phyloP scores from a whole-genome alignment of 1,139 yeast genomes.

The Meyerozyma sp. region DNA sequence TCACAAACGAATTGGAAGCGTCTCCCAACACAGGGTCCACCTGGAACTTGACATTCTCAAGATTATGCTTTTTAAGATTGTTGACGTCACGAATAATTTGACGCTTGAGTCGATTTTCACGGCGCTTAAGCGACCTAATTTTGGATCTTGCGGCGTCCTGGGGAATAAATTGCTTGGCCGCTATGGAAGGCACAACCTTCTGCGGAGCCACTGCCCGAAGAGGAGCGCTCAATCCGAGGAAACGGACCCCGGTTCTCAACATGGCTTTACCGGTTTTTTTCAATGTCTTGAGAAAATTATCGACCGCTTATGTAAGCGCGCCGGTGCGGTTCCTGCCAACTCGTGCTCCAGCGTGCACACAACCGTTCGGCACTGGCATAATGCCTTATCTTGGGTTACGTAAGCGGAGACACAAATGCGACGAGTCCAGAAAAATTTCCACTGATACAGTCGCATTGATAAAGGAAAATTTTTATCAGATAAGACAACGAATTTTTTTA shows the following conservation, averaged over 20 bases:
- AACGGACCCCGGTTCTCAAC: constrained; percentile 5
- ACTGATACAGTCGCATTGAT: constrained; percentile 4
- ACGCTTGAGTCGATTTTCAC: constrained; percentile 37
- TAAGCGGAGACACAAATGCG: constrained; percentile 1
- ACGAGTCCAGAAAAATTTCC: constrained; percentile 1
- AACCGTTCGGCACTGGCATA: background rate
- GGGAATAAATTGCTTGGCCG: constrained; percentile 11
- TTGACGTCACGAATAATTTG: constrained; percentile 43
- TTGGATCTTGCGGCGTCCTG: constrained; percentile 25
- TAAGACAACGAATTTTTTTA: background rate
- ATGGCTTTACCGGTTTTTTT: constrained; percentile 1
- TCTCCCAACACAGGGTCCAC: constrained; percentile 80
- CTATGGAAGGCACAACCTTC: background rate
- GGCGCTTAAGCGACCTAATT: constrained; percentile 32
- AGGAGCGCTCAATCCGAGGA: constrained; percentile 1
- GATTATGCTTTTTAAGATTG: constrained; percentile 36
- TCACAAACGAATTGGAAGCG: constrained; percentile 59
- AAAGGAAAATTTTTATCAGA: constrained; percentile 5
- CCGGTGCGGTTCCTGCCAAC: too few species aligned
- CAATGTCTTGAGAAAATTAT: background rate
- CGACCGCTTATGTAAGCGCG: background rate
- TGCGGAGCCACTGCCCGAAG: background rate
- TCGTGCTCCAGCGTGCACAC: background rate
- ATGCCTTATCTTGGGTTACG: constrained; percentile 4
- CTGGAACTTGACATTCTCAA: constrained; percentile 25